Conservation (phyloP, 202 grass and related monocot species). For the Bolboschoenoplectus hybrid region DNA sequence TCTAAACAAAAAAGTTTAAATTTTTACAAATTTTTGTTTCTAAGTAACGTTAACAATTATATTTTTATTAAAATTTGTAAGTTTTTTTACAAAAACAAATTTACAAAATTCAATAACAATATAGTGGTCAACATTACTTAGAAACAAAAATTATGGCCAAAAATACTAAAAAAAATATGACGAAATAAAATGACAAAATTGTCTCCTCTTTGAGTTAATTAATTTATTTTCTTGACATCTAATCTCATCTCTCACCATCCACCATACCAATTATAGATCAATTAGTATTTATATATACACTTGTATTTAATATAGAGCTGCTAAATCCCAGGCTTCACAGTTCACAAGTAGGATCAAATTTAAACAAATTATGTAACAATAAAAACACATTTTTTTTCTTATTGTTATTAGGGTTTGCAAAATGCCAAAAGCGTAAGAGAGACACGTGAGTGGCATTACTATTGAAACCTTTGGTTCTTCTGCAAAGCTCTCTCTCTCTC, state of each 20-base stretch:
- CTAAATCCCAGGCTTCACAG: constrained; percentile 6
- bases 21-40: too few species aligned
- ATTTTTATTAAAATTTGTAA: too few species aligned
- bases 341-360: constrained; percentile 34
- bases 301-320: not conserved
- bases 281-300: constrained; percentile 21
- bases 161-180: too few species aligned
- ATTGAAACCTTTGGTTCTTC: constrained; percentile 31
- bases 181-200: not conserved
- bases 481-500: not conserved
- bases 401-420: constrained; percentile 30
- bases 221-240: not conserved
- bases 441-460: constrained; percentile 43
- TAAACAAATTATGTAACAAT: constrained; percentile 17
- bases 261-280: not conserved
- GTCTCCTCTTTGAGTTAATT: not conserved
- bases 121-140: too few species aligned
- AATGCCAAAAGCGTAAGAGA: constrained; percentile 37
- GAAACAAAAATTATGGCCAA: too few species aligned
- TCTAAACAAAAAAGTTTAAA: too few species aligned
- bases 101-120: too few species aligned
- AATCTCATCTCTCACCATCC: not conserved
- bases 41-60: too few species aligned
- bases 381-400: not conserved
- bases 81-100: too few species aligned